Evolutionary conservation across 768 basidiomycete genomes (phyloP).

Genomic region (Suillus variegatus): DNA sequence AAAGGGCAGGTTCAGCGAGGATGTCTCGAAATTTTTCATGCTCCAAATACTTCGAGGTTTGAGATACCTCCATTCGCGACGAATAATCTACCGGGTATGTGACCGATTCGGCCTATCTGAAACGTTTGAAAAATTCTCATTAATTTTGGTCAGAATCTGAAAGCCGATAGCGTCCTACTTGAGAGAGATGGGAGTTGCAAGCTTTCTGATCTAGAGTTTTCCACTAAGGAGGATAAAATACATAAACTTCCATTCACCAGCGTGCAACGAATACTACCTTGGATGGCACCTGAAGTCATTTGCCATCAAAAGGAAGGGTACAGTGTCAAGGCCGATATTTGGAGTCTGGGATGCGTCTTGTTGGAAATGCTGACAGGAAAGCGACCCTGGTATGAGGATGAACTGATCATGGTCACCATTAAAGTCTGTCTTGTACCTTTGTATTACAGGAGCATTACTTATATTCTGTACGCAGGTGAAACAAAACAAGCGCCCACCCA

Average conservation of each 20-base stretch:
- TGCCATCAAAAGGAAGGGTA: slow-evolving; percentile 88
- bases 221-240: slow-evolving; percentile 88
- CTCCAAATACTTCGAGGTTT: slow-evolving; percentile 89
- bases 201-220: slow-evolving; percentile 98
- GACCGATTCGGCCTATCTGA: not conserved
- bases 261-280: slow-evolving; percentile 97
- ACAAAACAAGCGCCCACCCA: slow-evolving; percentile 82
- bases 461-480: slow-evolving; percentile 60
- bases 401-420: slow-evolving; percentile 90
- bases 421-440: slow-evolving; percentile 54
- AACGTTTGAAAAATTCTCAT: slow-evolving; percentile 8
- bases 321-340: slow-evolving; percentile 96
- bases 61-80: slow-evolving; percentile 88
- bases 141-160: slow-evolving; percentile 68
- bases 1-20: slow-evolving; percentile 90
- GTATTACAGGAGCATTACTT: slow-evolving; percentile 1
- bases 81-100: slow-evolving; percentile 87
- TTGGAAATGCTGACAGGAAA: slow-evolving; percentile 99
- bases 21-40: slow-evolving; percentile 91
- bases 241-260: slow-evolving; percentile 81
- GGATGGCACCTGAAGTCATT: slow-evolving; percentile 98
- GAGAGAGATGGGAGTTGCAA: slow-evolving; percentile 92
- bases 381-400: slow-evolving; percentile 91
- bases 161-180: slow-evolving; percentile 98
- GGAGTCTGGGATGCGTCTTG: slow-evolving; percentile 98